Evolutionary conservation across 106 monocot species (phyloP).

Genomic region (Dioscorea dumetorum): DNA sequence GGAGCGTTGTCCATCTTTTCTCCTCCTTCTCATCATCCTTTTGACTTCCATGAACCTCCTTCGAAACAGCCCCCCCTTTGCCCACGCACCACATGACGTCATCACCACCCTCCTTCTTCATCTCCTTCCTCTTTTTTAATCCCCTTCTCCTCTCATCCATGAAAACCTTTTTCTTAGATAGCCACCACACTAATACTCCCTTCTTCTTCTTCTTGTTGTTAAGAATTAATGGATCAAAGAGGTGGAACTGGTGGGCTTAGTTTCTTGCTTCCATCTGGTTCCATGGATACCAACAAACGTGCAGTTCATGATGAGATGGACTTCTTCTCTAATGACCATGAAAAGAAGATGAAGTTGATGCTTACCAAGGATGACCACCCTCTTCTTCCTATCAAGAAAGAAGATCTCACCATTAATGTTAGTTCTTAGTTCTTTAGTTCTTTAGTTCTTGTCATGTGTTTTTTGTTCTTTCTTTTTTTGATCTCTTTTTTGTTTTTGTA

Average conservation of each 20-base stretch:
- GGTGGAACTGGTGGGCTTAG: not conserved
- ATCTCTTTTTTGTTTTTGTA: not conserved
- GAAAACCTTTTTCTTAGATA: constrained; percentile 41
- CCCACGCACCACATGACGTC: constrained; percentile 43
- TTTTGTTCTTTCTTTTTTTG: not conserved
- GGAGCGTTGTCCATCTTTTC: not conserved
- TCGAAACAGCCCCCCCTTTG: constrained; percentile 8
- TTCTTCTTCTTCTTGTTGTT: not conserved
- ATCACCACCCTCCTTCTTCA: not conserved
- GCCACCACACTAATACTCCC: not conserved
- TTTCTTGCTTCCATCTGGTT: constrained; percentile 3
- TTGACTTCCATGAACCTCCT: not conserved
- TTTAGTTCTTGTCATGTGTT: too few relatives aligned
- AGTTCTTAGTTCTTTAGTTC: too few relatives aligned
- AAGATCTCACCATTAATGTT: constrained; percentile 20
- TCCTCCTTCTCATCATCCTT: not conserved
- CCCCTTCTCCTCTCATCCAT: constrained; percentile 15
- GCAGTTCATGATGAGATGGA: constrained; percentile 6
- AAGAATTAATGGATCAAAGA: too few relatives aligned
- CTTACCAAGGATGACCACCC: not conserved
- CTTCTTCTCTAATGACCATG: constrained; percentile 7
- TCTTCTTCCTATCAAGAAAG: not conserved
- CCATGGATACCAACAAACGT: not conserved
- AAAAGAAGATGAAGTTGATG: not conserved
- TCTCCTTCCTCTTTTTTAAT: constrained; percentile 26